These are phyloP conservation scores for Monilinia vaccinii-corymbosi DNA, from an alignment of 2,329 filamentous ascomycete genomes.

Conservation along the genomic window DNA sequence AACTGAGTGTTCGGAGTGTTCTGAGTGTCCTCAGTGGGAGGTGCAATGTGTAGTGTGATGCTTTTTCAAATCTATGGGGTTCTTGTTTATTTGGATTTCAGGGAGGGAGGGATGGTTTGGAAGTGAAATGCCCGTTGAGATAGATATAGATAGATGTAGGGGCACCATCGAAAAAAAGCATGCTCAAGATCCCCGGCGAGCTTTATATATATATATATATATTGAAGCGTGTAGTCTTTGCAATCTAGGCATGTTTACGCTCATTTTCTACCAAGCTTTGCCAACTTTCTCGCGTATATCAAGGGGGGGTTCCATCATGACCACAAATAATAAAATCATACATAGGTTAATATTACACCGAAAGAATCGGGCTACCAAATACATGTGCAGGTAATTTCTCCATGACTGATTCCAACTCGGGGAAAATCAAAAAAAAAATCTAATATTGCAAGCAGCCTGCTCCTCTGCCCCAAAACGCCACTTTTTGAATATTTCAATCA, in stretches of 20 bases:
- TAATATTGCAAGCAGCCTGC: constrained; percentile 1
- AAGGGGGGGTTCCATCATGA: too few relatives aligned
- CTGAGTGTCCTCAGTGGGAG: background rate
- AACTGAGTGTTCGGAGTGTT: background rate
- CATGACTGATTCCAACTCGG: background rate
- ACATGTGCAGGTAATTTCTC: background rate
- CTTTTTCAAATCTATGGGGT: too few relatives aligned
- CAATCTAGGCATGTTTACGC: background rate
- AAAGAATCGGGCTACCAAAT: background rate
- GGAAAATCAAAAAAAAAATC: background rate
- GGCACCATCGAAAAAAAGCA: too few relatives aligned
- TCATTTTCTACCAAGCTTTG: background rate
- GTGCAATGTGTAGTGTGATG: too few relatives aligned
- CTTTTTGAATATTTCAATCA: background rate
- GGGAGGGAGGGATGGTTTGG: too few relatives aligned
- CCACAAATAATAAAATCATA: background rate
- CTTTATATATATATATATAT: background rate
- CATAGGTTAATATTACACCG: background rate
- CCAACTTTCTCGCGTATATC: background rate
- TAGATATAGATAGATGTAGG: too few relatives aligned
- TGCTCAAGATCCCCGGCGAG: too few relatives aligned
- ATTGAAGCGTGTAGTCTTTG: background rate
- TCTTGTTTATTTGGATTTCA: too few relatives aligned
- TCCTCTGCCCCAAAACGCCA: background rate
- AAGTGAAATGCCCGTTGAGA: too few relatives aligned